Evolutionary conservation across 768 basidiomycete species (phyloP), one percentile per base, ranked within the genome.

Genomic region (Leccinum variicolor): DNA sequence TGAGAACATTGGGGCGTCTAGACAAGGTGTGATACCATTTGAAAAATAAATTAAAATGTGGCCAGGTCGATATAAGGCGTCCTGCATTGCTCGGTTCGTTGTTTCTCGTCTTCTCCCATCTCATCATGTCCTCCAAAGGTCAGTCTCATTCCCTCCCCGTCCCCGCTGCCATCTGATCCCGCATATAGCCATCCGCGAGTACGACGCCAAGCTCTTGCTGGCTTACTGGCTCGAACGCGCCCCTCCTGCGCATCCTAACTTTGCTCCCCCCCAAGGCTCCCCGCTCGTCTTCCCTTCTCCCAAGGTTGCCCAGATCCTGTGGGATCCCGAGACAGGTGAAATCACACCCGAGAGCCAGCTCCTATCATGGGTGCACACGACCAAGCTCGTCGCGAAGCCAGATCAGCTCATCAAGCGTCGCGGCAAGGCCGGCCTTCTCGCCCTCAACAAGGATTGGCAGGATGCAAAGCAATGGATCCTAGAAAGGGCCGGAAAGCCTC

Each of bases 321-420:
- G 91, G 89, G 92, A 94, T 74, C 74, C 88, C 3, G 81, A 74
- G 46, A 87, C 90, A 7, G 80, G 79, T 52, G 66, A 81, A 3
- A 77, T 85, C 74, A 84, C 84, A 1, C 75, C 83, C 34, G 85
- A 86, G 56, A 78, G 70, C 39, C 75, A 79, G 59, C 75, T 94
- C 29, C 91, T 91, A 15, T 75, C 80, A 66, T 94, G 92, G 92
- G 89, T 94, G 34, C 86, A 84, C 77, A 84, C 80, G 64, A 84
- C 73, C 64, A 92, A 92, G 80, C 91, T 96, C 73, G 94, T 97
- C 68, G 94, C 87, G 17, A 97, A 97, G 79, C 94, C 94, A 25
- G 94, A 96, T 78, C 94, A 97, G 78, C 89, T 98, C 75, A 98
- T 98, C 85, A 99, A 98, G 81, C 90, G 97, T 63, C 91, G 97